phyloP scores from a whole-genome alignment of 2,329 filamentous ascomycete species.

The Diaporthe caulivora region DNA sequence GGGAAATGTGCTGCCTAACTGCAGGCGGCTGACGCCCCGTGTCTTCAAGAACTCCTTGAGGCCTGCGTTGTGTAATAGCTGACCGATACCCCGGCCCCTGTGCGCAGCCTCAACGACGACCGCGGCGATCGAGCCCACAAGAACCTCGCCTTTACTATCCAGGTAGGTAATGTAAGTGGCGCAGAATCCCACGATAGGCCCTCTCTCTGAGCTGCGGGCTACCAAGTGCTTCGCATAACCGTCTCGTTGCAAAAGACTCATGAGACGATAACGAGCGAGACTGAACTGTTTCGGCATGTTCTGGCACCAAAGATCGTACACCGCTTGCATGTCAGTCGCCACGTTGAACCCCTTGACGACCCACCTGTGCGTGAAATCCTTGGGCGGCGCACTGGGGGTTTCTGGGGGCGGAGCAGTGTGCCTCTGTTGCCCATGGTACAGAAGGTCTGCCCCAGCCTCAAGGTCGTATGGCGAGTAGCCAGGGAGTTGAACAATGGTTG shows the following conservation, averaged over 20 bases:
- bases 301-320: slow-evolving; percentile 62
- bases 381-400: slow-evolving; percentile 46
- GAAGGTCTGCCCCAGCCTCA: slow-evolving; percentile 62
- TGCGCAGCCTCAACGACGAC: slow-evolving; percentile 64
- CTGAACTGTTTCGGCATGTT: slow-evolving; percentile 60
- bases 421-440: slow-evolving; percentile 53
- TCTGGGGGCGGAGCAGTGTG: slow-evolving; percentile 44
- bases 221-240: slow-evolving; percentile 70
- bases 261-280: slow-evolving; percentile 57
- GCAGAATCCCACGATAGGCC: slow-evolving; percentile 67
- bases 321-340: slow-evolving; percentile 54
- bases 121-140: slow-evolving; percentile 68
- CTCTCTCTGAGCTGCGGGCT: slow-evolving; percentile 60
- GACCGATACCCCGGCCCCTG: slow-evolving; percentile 64
- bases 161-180: slow-evolving; percentile 71
- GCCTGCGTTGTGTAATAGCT: slow-evolving; percentile 65
- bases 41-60: slow-evolving; percentile 61
- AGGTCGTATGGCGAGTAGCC: slow-evolving; percentile 62
- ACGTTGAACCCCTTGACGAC: slow-evolving; percentile 55
- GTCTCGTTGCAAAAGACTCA: slow-evolving; percentile 62
- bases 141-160: slow-evolving; percentile 62
- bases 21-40: slow-evolving; percentile 65
- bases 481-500: slow-evolving; percentile 64
- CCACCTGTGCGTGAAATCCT: slow-evolving; percentile 55
- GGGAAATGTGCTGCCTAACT: slow-evolving; percentile 70